A percentile compares a stretch with the other conserved stretches of the same genome.
phyloP scores from a whole-genome alignment of 345 rosid species.

The Adansonia digitata region DNA sequence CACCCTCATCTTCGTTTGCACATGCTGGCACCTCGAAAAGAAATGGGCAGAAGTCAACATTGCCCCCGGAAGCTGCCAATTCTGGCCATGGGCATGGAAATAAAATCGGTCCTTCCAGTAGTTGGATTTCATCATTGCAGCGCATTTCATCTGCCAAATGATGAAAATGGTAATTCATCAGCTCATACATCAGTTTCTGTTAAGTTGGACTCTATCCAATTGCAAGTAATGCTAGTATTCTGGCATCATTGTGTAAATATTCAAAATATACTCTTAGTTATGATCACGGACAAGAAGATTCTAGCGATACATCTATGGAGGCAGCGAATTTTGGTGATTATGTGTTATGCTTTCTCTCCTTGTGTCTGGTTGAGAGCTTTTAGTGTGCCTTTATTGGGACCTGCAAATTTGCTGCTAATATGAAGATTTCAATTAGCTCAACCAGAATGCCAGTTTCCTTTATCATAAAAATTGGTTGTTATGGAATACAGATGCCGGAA shows the following conservation, averaged over 20 bases:
- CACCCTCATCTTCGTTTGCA: constrained; percentile 55
- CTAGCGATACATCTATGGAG: constrained; percentile 28
- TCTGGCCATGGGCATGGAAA: constrained; percentile 46
- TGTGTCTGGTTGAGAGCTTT: constrained; percentile 27
- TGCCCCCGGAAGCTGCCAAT: constrained; percentile 52
- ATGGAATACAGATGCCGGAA: constrained; percentile 24
- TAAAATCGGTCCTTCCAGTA: constrained; percentile 52
- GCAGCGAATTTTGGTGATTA: constrained; percentile 26
- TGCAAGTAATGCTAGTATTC: constrained; percentile 5
- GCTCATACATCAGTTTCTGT: constrained; percentile 1
- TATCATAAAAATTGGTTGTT: constrained; percentile 28
- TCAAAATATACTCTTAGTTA: constrained; percentile 24
- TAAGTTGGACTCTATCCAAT: constrained; percentile 19
- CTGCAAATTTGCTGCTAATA: constrained; percentile 13
- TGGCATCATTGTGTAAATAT: constrained; percentile 25
- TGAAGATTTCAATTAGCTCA: constrained; percentile 24
- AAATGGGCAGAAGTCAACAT: constrained; percentile 33
- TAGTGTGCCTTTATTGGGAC: constrained; percentile 20
- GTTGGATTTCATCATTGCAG: constrained; percentile 77
- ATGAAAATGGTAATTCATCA: constrained; percentile 33
- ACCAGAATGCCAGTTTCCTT: constrained; percentile 22
- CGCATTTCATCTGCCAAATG: constrained; percentile 60
- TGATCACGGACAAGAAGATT: constrained; percentile 29
- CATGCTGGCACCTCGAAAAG: constrained; percentile 62
- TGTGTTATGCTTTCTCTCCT: constrained; percentile 20